Conservation (phyloP, 495 filamentous ascomycete genomes). For the Aspergillus ellipticus region DNA sequence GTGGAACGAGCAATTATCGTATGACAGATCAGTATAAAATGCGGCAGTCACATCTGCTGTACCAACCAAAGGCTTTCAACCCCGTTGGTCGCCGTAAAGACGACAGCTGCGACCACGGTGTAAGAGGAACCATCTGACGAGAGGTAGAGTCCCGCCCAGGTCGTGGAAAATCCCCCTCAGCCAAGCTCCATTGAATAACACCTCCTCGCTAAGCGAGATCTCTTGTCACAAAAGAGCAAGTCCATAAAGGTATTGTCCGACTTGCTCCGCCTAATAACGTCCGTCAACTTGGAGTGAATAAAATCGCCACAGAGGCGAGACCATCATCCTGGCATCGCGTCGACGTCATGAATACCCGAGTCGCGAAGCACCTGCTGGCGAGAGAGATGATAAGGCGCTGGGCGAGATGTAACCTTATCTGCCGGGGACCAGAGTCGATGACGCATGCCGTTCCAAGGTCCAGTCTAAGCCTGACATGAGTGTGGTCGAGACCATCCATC, state of each 20-base stretch:
- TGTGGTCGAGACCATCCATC: neutral
- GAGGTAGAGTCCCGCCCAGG: neutral
- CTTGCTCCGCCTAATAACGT: too few relatives aligned
- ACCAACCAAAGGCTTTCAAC: neutral
- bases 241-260: neutral
- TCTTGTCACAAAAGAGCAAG: neutral
- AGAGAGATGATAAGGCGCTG: neutral
- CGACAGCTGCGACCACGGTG: neutral
- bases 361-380: neutral
- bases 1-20: neutral
- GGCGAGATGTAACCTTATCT: slow-evolving; percentile 3
- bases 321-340: neutral
- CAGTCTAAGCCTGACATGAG: neutral
- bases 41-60: neutral
- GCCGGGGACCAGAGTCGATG: neutral
- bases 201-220: neutral
- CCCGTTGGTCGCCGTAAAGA: neutral
- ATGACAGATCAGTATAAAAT: neutral
- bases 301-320: neutral
- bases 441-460: neutral
- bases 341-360: neutral
- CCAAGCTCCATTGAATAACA: neutral
- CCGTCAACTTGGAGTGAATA: neutral
- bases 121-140: neutral
- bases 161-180: neutral